Evolutionary conservation across 805 yeast species (phyloP), one percentile per base, ranked within the genome.

Genomic region (Saccharomycopsis microspora): DNA sequence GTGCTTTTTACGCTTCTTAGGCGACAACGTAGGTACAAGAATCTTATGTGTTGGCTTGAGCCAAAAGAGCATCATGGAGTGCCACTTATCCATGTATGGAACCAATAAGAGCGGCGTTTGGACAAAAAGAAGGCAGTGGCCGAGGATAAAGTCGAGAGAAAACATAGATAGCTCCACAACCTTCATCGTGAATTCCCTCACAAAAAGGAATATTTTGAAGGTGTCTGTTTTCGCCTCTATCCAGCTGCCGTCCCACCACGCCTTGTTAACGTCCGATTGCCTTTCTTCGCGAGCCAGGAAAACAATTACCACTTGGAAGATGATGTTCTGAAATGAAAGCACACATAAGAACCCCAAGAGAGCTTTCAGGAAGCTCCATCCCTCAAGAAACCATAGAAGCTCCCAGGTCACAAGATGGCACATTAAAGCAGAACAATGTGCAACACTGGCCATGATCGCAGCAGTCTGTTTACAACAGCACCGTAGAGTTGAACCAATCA

Each of bases 171-270:
- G 68, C 71, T 93, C 99, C 58, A 90, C 85, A 54, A 82, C 75
- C 77, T 93, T 93, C 57, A 97, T 97, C 60, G 79, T 75, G 62
- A 86, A 86, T 71, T 93, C 99, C 75, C 99, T 86, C 46, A 85
- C 63, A 54, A 98, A 98, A 71, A 90, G 97, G 34, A 97, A 82
- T 74, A 85, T 77, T 27, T 97, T 96, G 76, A 82, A 79, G 78
- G 82, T 80, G 51, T 97, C 98, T 67, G 90, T 69, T 61, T 95
- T 93, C 52, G 85, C 74, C 51, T 95, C 93, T 66, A 89, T 88
- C 99, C 99, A 93, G 69, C 88, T 89, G 75, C 99, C 99, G 50
- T 96, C 85, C 99, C 99, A 93, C 94, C 95, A 93, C 32, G 98
- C 97, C 58, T 95, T 84, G 71, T 93, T 93, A 36, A 97, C 74